Conservation (phyloP, 768 basidiomycete species). For the Boletus insuetus region DNA sequence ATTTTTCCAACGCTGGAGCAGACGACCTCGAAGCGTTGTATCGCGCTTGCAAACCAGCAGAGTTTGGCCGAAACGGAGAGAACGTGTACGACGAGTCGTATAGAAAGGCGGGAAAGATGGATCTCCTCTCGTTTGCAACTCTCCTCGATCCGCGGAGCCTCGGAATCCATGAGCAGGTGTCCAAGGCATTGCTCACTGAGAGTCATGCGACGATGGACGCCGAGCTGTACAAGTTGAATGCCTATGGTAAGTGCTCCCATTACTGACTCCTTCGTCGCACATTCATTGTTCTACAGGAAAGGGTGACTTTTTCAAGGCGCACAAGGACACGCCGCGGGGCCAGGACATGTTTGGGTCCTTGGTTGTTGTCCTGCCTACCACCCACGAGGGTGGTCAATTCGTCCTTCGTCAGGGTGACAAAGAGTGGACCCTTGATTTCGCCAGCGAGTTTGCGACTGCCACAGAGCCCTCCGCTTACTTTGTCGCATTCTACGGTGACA, state of each 20-base stretch:
- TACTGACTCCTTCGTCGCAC: neutral
- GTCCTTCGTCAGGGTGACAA: conserved; percentile 4
- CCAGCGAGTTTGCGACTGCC: neutral
- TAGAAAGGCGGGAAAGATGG: conserved; percentile 49
- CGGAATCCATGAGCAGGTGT: neutral
- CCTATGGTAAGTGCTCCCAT: conserved; percentile 36
- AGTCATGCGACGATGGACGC: neutral
- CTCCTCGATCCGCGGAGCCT: conserved; percentile 1
- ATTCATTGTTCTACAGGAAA: neutral
- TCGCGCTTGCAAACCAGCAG: conserved; percentile 4
- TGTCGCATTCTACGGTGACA: conserved; percentile 42
- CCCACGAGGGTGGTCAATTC: conserved; percentile 12
- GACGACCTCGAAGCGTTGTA: too few species aligned
- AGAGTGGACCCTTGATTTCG: conserved; percentile 4
- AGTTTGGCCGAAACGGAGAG: conserved; percentile 1
- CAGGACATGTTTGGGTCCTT: conserved; percentile 50
- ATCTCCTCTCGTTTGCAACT: conserved; percentile 32
- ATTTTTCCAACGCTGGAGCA: too few species aligned
- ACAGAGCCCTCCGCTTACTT: conserved; percentile 29
- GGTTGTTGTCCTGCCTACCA: conserved; percentile 47
- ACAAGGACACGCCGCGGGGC: conserved; percentile 33
- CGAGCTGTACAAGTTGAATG: conserved; percentile 45
- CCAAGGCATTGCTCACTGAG: conserved; percentile 1
- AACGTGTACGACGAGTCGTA: conserved; percentile 1
- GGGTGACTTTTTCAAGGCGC: conserved; percentile 9